Evolutionary conservation across 495 filamentous ascomycete species (phyloP).

Genomic region (Daldinia caldariorum): DNA sequence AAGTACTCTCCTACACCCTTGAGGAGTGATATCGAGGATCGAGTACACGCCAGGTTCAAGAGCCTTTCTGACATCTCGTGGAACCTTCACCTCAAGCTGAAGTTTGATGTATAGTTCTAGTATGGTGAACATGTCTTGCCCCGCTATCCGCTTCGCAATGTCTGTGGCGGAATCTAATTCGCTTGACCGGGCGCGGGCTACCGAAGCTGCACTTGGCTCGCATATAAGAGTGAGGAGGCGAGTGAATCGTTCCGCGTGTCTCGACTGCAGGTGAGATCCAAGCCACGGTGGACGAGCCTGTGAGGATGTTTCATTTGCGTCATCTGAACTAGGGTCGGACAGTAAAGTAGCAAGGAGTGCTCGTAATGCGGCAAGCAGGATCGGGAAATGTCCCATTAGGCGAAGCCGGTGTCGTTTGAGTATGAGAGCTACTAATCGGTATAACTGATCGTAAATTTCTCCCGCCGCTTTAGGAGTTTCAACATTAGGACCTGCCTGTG

Average conservation of each 20-base stretch:
- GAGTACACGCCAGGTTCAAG: slow-evolving; percentile 78
- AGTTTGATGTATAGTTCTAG: slow-evolving; percentile 75
- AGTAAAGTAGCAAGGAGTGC: slow-evolving; percentile 43
- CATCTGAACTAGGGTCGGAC: slow-evolving; percentile 26
- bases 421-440: slow-evolving; percentile 68
- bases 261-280: slow-evolving; percentile 48
- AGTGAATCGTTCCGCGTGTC: slow-evolving; percentile 70
- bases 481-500: slow-evolving; percentile 49
- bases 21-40: slow-evolving; percentile 72
- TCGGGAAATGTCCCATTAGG: slow-evolving; percentile 54
- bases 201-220: slow-evolving; percentile 79
- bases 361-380: slow-evolving; percentile 41
- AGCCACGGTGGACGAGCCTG: slow-evolving; percentile 43
- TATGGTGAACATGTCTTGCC: slow-evolving; percentile 76
- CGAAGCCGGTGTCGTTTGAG: slow-evolving; percentile 61
- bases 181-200: slow-evolving; percentile 61
- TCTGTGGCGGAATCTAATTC: slow-evolving; percentile 78
- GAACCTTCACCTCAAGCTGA: slow-evolving; percentile 63
- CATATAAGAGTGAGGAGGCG: slow-evolving; percentile 80
- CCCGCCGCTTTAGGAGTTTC: slow-evolving; percentile 50
- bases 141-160: slow-evolving; percentile 77
- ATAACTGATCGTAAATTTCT: slow-evolving; percentile 69
- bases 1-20: slow-evolving; percentile 70
- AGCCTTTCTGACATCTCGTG: slow-evolving; percentile 69
- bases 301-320: slow-evolving; percentile 39